phyloP scores from a whole-genome alignment of 108 stramenopile species.

The Schizochytrium sp. region DNA sequence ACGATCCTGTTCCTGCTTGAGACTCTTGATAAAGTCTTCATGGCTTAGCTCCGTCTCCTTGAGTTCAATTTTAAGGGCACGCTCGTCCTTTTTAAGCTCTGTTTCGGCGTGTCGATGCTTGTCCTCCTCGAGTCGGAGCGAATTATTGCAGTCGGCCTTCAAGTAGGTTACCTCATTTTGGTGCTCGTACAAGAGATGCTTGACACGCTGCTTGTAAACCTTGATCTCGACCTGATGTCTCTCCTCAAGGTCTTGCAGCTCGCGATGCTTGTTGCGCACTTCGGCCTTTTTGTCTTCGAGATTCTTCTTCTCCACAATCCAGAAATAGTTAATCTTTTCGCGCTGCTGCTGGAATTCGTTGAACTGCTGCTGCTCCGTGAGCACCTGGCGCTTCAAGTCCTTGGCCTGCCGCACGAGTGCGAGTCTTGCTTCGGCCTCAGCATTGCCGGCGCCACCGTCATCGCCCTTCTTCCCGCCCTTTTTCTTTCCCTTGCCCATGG shows the following conservation, averaged over 20 bases:
- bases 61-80: slow-evolving; percentile 34
- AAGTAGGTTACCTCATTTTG: slow-evolving; percentile 45
- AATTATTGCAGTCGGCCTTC: slow-evolving; percentile 46
- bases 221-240: slow-evolving; percentile 38
- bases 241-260: slow-evolving; percentile 59
- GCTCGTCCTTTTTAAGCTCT: slow-evolving; percentile 47
- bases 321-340: slow-evolving; percentile 62
- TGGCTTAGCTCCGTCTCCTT: slow-evolving; percentile 50
- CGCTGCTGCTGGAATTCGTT: slow-evolving; percentile 58
- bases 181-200: slow-evolving; percentile 61
- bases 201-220: slow-evolving; percentile 59
- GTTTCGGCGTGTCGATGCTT: slow-evolving; percentile 37
- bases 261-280: slow-evolving; percentile 58
- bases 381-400: neutral
- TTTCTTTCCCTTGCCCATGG: neutral
- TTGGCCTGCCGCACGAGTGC: neutral
- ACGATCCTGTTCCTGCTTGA: slow-evolving; percentile 52
- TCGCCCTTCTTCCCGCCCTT: slow-evolving; percentile 12
- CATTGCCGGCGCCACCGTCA: neutral
- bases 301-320: slow-evolving; percentile 63
- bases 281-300: slow-evolving; percentile 46
- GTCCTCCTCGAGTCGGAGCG: slow-evolving; percentile 53
- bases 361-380: slow-evolving; percentile 28
- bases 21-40: slow-evolving; percentile 46
- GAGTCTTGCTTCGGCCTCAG: neutral